These are phyloP conservation scores for Hanseniaspora valbyensis DNA, from an alignment of 805 yeast species.

Conservation along the genomic window DNA sequence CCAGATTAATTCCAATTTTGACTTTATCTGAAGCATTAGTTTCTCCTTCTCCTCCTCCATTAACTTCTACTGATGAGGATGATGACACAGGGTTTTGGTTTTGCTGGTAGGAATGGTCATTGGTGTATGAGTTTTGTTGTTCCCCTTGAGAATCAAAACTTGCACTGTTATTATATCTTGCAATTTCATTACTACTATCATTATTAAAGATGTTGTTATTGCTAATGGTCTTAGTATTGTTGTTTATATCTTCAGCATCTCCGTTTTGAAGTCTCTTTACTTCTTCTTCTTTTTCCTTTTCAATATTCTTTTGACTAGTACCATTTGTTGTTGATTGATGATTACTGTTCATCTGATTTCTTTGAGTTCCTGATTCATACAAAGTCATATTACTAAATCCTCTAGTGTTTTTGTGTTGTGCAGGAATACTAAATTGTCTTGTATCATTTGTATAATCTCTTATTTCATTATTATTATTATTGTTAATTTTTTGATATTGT, in stretches of 20 bases:
- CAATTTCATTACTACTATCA: too few relatives aligned
- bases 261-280: too few relatives aligned
- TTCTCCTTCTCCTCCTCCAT: neutral
- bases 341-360: neutral
- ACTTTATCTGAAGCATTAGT: neutral
- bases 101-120: too few relatives aligned
- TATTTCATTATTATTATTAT: neutral
- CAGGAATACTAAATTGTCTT: slow-evolving; percentile 8
- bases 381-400: slow-evolving; percentile 15
- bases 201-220: neutral
- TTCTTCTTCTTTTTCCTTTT: too few relatives aligned
- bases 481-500: neutral
- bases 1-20: neutral
- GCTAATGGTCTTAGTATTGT: neutral
- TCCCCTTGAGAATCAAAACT: neutral
- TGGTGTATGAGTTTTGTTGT: neutral
- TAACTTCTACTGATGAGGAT: too few relatives aligned
- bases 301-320: too few relatives aligned
- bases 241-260: neutral
- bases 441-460: neutral
- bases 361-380: neutral
- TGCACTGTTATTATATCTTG: neutral
- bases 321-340: too few relatives aligned
- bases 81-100: too few relatives aligned
- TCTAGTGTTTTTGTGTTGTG: slow-evolving; percentile 11